Percentiles rank a stretch among this genome's conserved stretches.
Evolutionary conservation across 352 stramenopile genomes (phyloP).

Genomic region (Thalassiosira mediterranea): DNA sequence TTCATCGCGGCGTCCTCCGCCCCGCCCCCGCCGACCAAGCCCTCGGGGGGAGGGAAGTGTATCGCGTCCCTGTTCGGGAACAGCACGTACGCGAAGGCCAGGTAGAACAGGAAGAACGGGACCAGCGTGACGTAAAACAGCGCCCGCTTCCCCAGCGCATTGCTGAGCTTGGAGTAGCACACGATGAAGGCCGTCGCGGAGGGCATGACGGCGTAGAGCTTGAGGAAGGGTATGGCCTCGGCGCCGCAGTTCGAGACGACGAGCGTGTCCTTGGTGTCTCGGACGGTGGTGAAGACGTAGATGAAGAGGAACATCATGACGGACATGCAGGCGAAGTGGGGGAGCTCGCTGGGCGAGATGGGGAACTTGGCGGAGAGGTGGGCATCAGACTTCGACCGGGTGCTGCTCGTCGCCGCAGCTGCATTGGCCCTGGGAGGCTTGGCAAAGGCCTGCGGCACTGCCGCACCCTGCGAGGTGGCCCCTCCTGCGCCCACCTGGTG

Average conservation of each 20-base stretch:
- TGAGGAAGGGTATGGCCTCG: slow-evolving; percentile 73
- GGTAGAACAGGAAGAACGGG: slow-evolving; percentile 73
- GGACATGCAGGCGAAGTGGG: slow-evolving; percentile 67
- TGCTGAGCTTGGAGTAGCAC: slow-evolving; percentile 54
- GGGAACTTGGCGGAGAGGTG: slow-evolving; percentile 36
- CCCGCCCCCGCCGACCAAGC: not conserved
- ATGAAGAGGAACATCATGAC: slow-evolving; percentile 84
- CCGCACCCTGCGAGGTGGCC: too few species aligned
- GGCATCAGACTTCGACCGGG: too few species aligned
- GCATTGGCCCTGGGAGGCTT: too few species aligned
- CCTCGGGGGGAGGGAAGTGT: slow-evolving; percentile 16
- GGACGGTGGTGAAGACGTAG: slow-evolving; percentile 82
- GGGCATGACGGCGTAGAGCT: slow-evolving; percentile 75
- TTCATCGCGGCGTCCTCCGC: slow-evolving; percentile 20
- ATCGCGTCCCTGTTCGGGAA: slow-evolving; percentile 62
- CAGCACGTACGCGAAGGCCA: slow-evolving; percentile 61
- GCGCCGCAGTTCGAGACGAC: slow-evolving; percentile 81
- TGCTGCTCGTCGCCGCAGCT: too few species aligned
- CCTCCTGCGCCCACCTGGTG: too few species aligned
- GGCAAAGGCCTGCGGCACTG: too few species aligned
- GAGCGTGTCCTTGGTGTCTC: slow-evolving; percentile 84
- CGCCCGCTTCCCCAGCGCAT: slow-evolving; percentile 32
- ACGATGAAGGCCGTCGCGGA: slow-evolving; percentile 76
- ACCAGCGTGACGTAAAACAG: slow-evolving; percentile 63
- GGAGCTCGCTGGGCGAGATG: slow-evolving; percentile 27